Percentiles rank a stretch among this genome's conserved stretches.
Evolutionary conservation across 805 yeast species (phyloP).

Genomic region (Candida andamanensis): DNA sequence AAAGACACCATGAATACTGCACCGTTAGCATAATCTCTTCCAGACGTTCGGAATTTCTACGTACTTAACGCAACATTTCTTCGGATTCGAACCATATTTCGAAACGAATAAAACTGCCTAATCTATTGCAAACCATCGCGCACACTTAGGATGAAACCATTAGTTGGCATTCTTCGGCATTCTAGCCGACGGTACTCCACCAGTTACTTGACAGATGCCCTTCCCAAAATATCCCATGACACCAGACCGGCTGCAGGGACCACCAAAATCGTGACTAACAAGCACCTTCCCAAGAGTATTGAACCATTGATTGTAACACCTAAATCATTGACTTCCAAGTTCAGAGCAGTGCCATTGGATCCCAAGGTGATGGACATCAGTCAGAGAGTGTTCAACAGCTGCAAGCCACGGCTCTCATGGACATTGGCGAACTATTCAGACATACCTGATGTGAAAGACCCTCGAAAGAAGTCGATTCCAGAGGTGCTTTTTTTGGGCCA

Average conservation of each 20-base stretch:
- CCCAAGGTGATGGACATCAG: constrained; percentile 12
- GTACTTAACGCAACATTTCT: too few relatives aligned
- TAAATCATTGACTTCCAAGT: constrained; percentile 15
- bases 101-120: too few relatives aligned
- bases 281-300: constrained; percentile 13
- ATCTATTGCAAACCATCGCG: too few relatives aligned
- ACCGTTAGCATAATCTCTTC: constrained; percentile 6
- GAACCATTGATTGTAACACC: constrained; percentile 17
- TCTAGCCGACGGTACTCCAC: too few relatives aligned
- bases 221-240: neutral
- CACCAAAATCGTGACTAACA: constrained; percentile 15
- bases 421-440: constrained; percentile 46
- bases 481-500: constrained; percentile 76
- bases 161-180: too few relatives aligned
- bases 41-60: too few relatives aligned
- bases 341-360: constrained; percentile 14
- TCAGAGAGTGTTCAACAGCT: constrained; percentile 38
- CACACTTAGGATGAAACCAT: too few relatives aligned
- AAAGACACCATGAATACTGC: constrained; percentile 20
- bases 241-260: too few relatives aligned
- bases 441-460: constrained; percentile 51
- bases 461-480: constrained; percentile 37
- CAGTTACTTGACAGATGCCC: neutral
- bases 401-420: constrained; percentile 55
- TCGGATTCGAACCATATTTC: constrained; percentile 15